A percentile compares a stretch with the other conserved stretches of the same genome.
Evolutionary conservation across 345 rosid species (phyloP).

Genomic region (Linum lewisii): DNA sequence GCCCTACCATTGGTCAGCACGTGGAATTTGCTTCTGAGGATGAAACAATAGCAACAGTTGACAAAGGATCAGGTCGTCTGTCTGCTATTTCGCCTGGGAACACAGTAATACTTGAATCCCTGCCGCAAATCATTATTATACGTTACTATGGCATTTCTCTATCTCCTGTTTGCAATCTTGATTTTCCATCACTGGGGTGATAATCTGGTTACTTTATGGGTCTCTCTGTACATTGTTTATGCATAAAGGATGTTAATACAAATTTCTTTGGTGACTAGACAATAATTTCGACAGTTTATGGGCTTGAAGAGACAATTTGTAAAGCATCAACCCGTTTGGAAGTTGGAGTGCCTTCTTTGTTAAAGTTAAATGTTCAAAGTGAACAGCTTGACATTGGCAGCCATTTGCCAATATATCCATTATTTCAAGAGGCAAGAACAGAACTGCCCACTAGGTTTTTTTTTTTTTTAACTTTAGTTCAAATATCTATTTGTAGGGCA

Average conservation of each 20-base stretch:
- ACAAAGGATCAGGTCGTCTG: constrained; percentile 50
- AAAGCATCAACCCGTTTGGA: constrained; percentile 46
- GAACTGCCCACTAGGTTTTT: constrained; percentile 12
- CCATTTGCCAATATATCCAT: constrained; percentile 69
- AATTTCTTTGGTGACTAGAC: constrained; percentile 37
- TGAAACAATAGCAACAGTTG: constrained; percentile 46
- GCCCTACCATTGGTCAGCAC: constrained; percentile 68
- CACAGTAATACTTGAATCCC: constrained; percentile 45
- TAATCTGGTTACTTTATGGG: constrained; percentile 6
- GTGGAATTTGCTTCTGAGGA: constrained; percentile 50
- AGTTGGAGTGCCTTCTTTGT: constrained; percentile 69
- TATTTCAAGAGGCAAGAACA: constrained; percentile 63
- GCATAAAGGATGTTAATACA: background rate
- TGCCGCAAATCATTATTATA: constrained; percentile 5
- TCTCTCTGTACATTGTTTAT: background rate
- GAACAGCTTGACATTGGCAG: constrained; percentile 66
- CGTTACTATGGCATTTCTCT: constrained; percentile 5
- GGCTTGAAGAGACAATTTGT: constrained; percentile 54
- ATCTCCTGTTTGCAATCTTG: background rate
- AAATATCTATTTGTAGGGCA: constrained; percentile 10
- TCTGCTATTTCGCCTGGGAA: constrained; percentile 77
- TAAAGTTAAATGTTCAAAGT: constrained; percentile 59
- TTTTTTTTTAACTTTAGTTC: constrained; percentile 9
- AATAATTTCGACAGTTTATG: constrained; percentile 52
- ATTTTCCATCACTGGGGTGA: constrained; percentile 1